Base-by-base conservation (phyloP, 192 early-diverging fungal species). In the Pilobolus umbonatus region DNA sequence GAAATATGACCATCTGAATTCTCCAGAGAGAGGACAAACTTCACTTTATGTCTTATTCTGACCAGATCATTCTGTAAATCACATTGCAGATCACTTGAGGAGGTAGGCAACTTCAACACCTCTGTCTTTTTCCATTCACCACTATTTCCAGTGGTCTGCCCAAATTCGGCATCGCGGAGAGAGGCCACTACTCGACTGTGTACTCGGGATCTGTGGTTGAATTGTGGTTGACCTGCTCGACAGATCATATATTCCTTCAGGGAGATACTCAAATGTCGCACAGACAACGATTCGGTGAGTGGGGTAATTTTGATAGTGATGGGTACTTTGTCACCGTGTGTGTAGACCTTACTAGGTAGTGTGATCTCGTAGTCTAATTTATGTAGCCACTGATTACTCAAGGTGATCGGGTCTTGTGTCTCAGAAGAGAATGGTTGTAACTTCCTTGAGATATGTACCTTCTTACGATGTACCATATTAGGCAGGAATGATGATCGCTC, bases 201-300 rank as follows among this genome's bases (percentile, higher is more conserved):
- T 6, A 55, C 31, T 40, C 47, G 42, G 29, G 62, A 22, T 22
- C 46, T 24, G 19, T 34, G 34, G 34, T 45, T 24, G 1, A 63
- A 39, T 42, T 42, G 1, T 24, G 0, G 4, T 31, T 29, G 43
- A 0, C 57, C 26, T 48, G 67, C 69, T 25, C 69, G 64, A 62
- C 75, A 81, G 0, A 79, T 69, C 22, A 71, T 54, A 38, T 79
- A 82, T 64, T 86, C 84, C 25, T 80, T 82, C 46, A 86, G 62
- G 7, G 69, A 50, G 39, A 73, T 75, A n/a, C 70, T 67, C 5
- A 79, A 63, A 2, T 73, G 45, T 17, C 73, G 52, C 3, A 82
- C 62, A 36, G 51, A 65, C 14, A 86, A 19, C 3, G 68, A 64
- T 53, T 77, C 64, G 35, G 45, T 12, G 12, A 71, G 65, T 22